phyloP scores from a whole-genome alignment of 768 basidiomycete species.

The Termitomyces sp. region DNA sequence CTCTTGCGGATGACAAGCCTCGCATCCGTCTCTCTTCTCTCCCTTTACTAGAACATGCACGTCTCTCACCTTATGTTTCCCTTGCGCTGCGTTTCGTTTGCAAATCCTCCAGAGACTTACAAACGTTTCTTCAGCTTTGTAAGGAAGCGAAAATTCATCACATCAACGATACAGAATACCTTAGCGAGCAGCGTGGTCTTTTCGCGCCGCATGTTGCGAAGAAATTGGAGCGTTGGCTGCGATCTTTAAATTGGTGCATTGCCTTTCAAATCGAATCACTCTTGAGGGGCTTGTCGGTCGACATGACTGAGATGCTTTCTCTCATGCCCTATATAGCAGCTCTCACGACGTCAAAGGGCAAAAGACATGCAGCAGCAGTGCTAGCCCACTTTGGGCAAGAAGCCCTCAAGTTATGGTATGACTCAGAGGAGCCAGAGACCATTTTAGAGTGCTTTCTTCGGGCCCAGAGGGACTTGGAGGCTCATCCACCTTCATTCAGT shows the following conservation, averaged over 20 bases:
- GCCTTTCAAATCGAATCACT: conserved; percentile 59
- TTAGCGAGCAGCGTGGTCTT: conserved; percentile 36
- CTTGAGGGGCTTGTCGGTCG: conserved; percentile 37
- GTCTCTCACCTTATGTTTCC: conserved; percentile 51
- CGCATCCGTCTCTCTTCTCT: conserved; percentile 39
- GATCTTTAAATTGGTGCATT: conserved; percentile 42
- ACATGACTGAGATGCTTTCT: conserved; percentile 46
- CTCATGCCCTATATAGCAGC: conserved; percentile 34
- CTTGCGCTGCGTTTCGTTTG: conserved; percentile 51
- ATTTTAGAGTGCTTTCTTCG: conserved; percentile 30
- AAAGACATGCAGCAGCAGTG: conserved; percentile 33
- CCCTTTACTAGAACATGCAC: conserved; percentile 36
- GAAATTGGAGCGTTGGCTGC: conserved; percentile 30
- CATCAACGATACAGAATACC: conserved; percentile 32
- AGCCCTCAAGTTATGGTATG: conserved; percentile 25
- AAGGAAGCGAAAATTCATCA: conserved; percentile 35
- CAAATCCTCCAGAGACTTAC: conserved; percentile 27
- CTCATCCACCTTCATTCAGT: conserved; percentile 14
- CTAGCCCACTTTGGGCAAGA: conserved; percentile 35
- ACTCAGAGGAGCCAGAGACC: conserved; percentile 16
- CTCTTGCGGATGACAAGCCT: conserved; percentile 1
- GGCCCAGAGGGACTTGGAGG: conserved; percentile 24
- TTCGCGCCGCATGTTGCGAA: conserved; percentile 38
- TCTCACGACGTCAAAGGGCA: conserved; percentile 28
- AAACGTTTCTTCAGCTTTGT: conserved; percentile 36